Conservation (phyloP, 768 basidiomycete species). For the Kwoniella bestiolae region DNA sequence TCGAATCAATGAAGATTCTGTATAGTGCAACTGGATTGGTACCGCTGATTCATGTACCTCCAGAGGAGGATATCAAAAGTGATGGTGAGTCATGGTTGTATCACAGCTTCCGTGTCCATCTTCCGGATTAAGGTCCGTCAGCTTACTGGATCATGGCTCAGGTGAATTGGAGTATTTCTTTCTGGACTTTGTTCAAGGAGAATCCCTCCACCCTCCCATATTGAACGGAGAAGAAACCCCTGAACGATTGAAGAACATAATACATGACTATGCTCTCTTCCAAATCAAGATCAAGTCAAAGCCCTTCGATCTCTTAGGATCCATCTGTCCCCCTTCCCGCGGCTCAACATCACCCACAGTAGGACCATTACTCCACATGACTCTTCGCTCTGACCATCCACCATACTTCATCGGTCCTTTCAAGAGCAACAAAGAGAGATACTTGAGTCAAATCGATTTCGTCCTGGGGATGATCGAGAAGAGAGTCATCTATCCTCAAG, state of each 20-base stretch:
- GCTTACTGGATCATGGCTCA: neutral
- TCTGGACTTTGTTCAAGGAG: neutral
- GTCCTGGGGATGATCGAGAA: slow-evolving; percentile 8
- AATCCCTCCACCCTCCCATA: neutral
- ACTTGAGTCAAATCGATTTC: slow-evolving; percentile 8
- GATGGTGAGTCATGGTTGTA: neutral
- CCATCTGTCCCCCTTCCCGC: neutral
- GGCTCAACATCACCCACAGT: neutral
- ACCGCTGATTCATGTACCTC: neutral
- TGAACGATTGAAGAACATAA: neutral
- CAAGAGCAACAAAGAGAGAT: slow-evolving; percentile 14
- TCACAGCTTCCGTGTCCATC: neutral
- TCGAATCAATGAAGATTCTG: slow-evolving; percentile 13
- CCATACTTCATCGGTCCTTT: slow-evolving; percentile 28
- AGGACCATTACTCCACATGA: neutral
- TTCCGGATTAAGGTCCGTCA: neutral
- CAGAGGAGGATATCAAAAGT: neutral
- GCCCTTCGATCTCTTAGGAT: neutral
- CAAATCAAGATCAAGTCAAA: neutral
- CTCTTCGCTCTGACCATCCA: neutral
- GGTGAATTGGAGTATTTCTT: slow-evolving; percentile 1
- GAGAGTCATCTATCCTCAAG: neutral
- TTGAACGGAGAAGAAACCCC: neutral
- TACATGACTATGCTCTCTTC: slow-evolving; percentile 5
- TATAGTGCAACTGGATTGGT: neutral